Evolutionary conservation across 352 stramenopile genomes (phyloP).

Genomic region (Phytophthora sojae): DNA sequence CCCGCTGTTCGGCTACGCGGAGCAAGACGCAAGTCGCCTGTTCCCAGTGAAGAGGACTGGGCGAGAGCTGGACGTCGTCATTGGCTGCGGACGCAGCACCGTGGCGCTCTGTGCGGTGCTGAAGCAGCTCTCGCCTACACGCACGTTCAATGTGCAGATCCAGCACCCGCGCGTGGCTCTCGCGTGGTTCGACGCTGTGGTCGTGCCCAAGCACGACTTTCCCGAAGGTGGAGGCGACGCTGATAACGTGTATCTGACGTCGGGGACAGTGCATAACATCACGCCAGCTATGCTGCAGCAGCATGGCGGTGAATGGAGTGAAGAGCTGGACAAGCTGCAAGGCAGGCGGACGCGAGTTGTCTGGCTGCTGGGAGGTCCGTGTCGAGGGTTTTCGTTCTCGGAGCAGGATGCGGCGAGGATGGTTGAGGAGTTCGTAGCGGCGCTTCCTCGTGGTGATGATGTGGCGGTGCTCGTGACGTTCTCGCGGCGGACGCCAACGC

Average conservation of each 20-base stretch:
- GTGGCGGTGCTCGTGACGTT: conserved; percentile 70
- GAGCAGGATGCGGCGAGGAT: conserved; percentile 46
- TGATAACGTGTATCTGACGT: conserved; percentile 55
- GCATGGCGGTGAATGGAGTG: conserved; percentile 34
- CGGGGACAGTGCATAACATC: conserved; percentile 61
- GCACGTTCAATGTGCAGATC: conserved; percentile 77
- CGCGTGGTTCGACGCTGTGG: conserved; percentile 65
- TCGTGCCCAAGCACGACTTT: conserved; percentile 71
- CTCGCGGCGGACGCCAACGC: conserved; percentile 62
- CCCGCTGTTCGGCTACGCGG: conserved; percentile 60
- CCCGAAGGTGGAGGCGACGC: background rate
- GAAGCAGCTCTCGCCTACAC: conserved; percentile 38
- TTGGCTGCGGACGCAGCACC: conserved; percentile 75
- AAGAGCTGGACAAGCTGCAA: conserved; percentile 35
- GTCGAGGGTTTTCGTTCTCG: conserved; percentile 66
- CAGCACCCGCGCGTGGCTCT: conserved; percentile 72
- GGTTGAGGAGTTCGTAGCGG: conserved; percentile 45
- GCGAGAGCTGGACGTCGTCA: conserved; percentile 50
- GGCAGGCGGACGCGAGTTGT: conserved; percentile 34
- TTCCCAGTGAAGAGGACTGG: conserved; percentile 4
- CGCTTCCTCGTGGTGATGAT: conserved; percentile 22
- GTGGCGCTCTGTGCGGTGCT: conserved; percentile 68
- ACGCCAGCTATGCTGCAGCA: conserved; percentile 31
- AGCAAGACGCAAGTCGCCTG: conserved; percentile 1
- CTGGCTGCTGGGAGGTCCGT: conserved; percentile 75